Percentiles rank a stretch among this genome's conserved stretches.
These are phyloP conservation scores for Ganoderma multipileum DNA, from an alignment of 1,284 basidiomycete species.

Conservation along the genomic window DNA sequence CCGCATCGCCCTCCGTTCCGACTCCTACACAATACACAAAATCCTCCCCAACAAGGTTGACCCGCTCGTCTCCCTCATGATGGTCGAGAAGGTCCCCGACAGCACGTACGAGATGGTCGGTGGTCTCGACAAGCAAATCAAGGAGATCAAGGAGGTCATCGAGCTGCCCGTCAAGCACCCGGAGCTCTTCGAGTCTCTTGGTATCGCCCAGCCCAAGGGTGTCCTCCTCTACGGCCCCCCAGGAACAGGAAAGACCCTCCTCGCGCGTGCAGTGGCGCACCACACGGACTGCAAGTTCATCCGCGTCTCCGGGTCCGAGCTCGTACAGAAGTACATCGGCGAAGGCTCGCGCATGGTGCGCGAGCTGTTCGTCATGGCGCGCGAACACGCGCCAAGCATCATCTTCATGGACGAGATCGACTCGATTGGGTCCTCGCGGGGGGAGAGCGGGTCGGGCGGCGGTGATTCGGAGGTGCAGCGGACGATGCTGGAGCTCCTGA, in stretches of 20 bases:
- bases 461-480: constrained; percentile 98
- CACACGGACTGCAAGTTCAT: constrained; percentile 99
- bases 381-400: constrained; percentile 98
- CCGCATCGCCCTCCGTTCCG: constrained; percentile 94
- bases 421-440: constrained; percentile 94
- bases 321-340: constrained; percentile 99
- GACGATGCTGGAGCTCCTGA: constrained; percentile 97
- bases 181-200: constrained; percentile 95
- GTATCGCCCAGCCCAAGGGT: constrained; percentile 98
- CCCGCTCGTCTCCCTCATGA: constrained; percentile 96
- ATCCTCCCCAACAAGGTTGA: constrained; percentile 96
- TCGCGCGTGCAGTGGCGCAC: constrained; percentile 95
- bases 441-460: constrained; percentile 87
- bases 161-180: constrained; percentile 98
- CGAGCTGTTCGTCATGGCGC: constrained; percentile 98
- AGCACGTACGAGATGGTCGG: constrained; percentile 99
- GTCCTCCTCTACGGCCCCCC: constrained; percentile 97
- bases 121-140: constrained; percentile 98
- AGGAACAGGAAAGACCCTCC: constrained; percentile 95
- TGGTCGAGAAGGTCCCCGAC: constrained; percentile 99
- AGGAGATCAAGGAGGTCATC: constrained; percentile 99
- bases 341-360: constrained; percentile 97
- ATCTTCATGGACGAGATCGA: constrained; percentile 99
- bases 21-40: constrained; percentile 94
- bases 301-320: constrained; percentile 92